Evolutionary conservation across 306 rosid species (phyloP), one percentile per base, ranked within the genome.

Genomic region (Sophora flavescens): DNA sequence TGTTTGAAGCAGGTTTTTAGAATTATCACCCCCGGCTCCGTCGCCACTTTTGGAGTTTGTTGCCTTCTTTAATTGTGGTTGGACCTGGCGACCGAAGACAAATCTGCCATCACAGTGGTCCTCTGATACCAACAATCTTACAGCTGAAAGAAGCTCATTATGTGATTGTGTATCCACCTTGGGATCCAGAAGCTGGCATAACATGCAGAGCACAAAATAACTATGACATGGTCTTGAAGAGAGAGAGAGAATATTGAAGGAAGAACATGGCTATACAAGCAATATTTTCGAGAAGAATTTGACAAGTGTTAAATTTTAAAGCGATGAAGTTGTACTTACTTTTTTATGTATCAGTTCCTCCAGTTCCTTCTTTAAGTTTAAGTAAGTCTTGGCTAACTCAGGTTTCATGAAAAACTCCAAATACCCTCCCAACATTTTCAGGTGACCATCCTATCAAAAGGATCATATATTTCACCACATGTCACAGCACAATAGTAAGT

Each of bases 341-440:
- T 96, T 91, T 80, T 67, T 83, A 76, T 88, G 97, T 77, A 92
- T 86, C 68, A 95, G 67, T 70, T 90, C 93, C 36, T 91, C 97
- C 69, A 90, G 79, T 81, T 91, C 99, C 69, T 56, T 63, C 88
- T 91, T 95, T 72, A 95, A 82, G 68, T 64, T 74, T 59, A 89
- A 54, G 80, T 89, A 92, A 28, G 91, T 92, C 39, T 88, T 82
- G 42, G 97, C 93, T 80, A 92, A 78, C 68, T 78, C 78, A 63
- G 99, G 97, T 74, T 87, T 87, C 97, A 95, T 95, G 87, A 92
- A 95, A 82, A 95, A 92, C 60, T 92, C 97, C 69, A 95, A 80
- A 80, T 89, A 96, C 32, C 99, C 99, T 59, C 93, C 97, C 89
- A 96, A 70, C 99, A 96, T 91, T 89, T 91, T 96, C 79, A 92